These are phyloP conservation scores for Vigna angularis DNA, from an alignment of 306 rosid species.

Conservation along the genomic window DNA sequence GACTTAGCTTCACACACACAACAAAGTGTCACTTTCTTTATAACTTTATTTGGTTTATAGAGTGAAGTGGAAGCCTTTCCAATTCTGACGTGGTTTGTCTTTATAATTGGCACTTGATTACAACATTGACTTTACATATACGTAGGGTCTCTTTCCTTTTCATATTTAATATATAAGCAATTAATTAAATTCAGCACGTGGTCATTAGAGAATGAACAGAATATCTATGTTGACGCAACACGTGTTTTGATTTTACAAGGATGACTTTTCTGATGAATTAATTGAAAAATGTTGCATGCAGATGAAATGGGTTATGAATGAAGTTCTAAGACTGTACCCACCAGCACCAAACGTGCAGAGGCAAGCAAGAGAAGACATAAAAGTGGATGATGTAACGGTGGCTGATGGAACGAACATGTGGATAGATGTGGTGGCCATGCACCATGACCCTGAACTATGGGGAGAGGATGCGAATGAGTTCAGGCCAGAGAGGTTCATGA, in stretches of 20 bases:
- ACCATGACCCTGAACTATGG: conserved; percentile 78
- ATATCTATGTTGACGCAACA: neutral
- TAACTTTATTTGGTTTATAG: neutral
- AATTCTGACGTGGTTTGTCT: neutral
- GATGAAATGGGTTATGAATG: conserved; percentile 98
- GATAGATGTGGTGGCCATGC: conserved; percentile 92
- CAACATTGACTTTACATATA: neutral
- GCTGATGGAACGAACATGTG: conserved; percentile 88
- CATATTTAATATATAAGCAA: too few relatives aligned
- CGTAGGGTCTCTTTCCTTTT: neutral
- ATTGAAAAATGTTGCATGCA: conserved; percentile 30
- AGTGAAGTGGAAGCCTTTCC: neutral
- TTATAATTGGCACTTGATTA: conserved; percentile 9
- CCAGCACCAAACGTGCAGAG: conserved; percentile 92
- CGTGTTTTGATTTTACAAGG: neutral
- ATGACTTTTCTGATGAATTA: neutral
- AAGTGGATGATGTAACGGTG: conserved; percentile 54
- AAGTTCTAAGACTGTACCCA: conserved; percentile 85
- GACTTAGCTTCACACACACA: neutral
- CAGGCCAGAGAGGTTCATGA: conserved; percentile 57
- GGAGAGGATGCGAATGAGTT: conserved; percentile 85
- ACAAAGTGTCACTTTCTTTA: conserved; percentile 10
- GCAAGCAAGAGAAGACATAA: conserved; percentile 83
- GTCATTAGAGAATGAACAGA: neutral
- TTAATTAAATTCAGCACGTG: neutral